phyloP scores from a whole-genome alignment of 176 grass and related monocot species.

The Eragrostis curvula region DNA sequence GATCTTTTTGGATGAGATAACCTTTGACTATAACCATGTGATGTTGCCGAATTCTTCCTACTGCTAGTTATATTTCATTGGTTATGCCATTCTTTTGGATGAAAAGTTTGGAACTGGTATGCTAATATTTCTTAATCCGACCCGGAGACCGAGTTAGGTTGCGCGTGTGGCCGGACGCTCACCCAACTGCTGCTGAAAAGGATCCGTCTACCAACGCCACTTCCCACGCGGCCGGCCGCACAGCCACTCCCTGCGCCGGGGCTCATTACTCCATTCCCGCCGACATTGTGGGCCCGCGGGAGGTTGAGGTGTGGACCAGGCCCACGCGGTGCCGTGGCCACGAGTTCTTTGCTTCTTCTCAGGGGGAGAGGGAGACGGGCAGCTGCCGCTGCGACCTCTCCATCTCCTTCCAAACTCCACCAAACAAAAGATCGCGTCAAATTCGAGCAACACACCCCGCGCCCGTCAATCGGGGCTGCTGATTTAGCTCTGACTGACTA shows the following conservation, averaged over 20 bases:
- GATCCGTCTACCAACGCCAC: not conserved
- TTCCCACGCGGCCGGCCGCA: not conserved
- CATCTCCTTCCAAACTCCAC: not conserved
- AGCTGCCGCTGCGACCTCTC: constrained; percentile 4
- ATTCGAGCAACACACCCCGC: not conserved
- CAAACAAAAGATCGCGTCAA: not conserved
- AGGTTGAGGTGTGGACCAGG: too few relatives aligned
- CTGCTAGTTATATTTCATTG: too few relatives aligned
- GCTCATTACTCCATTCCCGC: too few relatives aligned
- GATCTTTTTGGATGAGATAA: too few relatives aligned
- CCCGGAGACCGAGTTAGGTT: not conserved
- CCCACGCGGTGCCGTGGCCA: not conserved
- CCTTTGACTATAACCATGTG: too few relatives aligned
- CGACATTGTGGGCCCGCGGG: too few relatives aligned
- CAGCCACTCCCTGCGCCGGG: too few relatives aligned
- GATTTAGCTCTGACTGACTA: not conserved
- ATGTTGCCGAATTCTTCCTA: too few relatives aligned
- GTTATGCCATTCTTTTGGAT: too few relatives aligned
- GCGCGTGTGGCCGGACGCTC: not conserved
- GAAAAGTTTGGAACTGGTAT: too few relatives aligned
- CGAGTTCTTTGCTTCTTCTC: not conserved
- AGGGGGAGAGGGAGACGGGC: too few relatives aligned
- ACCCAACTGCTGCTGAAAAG: not conserved
- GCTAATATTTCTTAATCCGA: too few relatives aligned
- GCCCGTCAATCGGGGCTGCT: not conserved